Evolutionary conservation across 495 filamentous ascomycete genomes (phyloP).

Genomic region (Aspergillus heteromorphus): DNA sequence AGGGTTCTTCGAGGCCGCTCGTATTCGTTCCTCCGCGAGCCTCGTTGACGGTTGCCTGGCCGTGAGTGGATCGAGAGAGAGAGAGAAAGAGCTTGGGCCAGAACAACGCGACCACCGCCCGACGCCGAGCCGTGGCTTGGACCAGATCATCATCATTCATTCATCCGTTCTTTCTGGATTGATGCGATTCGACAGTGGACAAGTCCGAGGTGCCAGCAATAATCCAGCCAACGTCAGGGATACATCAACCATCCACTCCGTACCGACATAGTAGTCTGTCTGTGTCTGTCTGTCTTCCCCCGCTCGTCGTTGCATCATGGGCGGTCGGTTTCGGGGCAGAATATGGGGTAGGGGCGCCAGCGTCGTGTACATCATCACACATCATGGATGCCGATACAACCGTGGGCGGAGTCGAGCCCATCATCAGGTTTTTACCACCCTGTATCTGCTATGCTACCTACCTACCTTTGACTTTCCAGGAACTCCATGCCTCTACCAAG

Average conservation of each 20-base stretch:
- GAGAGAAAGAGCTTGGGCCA: conserved; percentile 3
- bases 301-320: conserved; percentile 5
- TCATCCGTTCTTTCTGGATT: no score
- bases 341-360: not conserved
- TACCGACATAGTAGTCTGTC: not conserved
- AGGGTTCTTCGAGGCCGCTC: not conserved
- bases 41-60: not conserved
- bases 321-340: not conserved
- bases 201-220: no score
- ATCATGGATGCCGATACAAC: conserved; percentile 6
- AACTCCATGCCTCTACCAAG: no score
- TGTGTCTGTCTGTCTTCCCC: no score
- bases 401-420: not conserved
- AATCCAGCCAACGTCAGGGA: not conserved
- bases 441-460: no score
- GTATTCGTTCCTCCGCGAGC: not conserved
- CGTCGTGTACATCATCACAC: conserved; percentile 13
- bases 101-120: conserved; percentile 2
- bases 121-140: conserved; percentile 1
- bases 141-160: conserved; percentile 1
- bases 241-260: not conserved
- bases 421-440: no score
- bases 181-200: no score
- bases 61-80: not conserved
- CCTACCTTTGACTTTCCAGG: no score